Conservation (phyloP, 2,329 filamentous ascomycete species). For the Pleomassaria siparia region DNA sequence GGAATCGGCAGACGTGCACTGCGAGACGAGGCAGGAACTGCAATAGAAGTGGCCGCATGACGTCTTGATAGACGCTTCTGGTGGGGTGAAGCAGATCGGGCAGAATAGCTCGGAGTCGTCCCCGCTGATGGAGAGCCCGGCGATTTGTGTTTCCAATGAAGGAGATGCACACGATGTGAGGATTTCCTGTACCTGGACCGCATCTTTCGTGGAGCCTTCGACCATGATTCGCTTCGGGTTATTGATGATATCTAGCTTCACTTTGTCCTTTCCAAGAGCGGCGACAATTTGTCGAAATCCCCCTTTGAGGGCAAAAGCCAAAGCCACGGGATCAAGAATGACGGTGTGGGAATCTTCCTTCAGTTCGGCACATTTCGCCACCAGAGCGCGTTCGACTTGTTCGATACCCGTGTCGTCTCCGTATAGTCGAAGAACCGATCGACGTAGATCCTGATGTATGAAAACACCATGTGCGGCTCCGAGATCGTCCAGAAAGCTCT, state of each 20-base stretch:
- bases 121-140: constrained; percentile 6
- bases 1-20: constrained; percentile 12
- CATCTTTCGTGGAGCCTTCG: constrained; percentile 10
- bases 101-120: constrained; percentile 11
- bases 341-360: constrained; percentile 6
- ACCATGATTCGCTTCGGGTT: constrained; percentile 20
- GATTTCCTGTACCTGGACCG: constrained; percentile 10
- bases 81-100: constrained; percentile 12
- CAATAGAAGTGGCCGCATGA: constrained; percentile 17
- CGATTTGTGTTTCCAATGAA: constrained; percentile 1
- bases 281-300: constrained; percentile 16
- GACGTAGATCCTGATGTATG: constrained; percentile 8
- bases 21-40: constrained; percentile 16
- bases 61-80: constrained; percentile 11
- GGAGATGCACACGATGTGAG: constrained; percentile 2
- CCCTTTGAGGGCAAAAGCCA: constrained; percentile 12
- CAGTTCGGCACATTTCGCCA: constrained; percentile 6
- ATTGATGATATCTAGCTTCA: constrained; percentile 16
- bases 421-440: constrained; percentile 8
- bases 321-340: constrained; percentile 10
- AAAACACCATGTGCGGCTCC: constrained; percentile 2
- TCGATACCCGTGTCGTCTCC: background rate
- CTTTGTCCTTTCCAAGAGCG: constrained; percentile 16
- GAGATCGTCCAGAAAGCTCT: constrained; percentile 3
- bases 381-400: background rate